Evolutionary conservation across 306 rosid species (phyloP).

Genomic region (Mimosa pudica): DNA sequence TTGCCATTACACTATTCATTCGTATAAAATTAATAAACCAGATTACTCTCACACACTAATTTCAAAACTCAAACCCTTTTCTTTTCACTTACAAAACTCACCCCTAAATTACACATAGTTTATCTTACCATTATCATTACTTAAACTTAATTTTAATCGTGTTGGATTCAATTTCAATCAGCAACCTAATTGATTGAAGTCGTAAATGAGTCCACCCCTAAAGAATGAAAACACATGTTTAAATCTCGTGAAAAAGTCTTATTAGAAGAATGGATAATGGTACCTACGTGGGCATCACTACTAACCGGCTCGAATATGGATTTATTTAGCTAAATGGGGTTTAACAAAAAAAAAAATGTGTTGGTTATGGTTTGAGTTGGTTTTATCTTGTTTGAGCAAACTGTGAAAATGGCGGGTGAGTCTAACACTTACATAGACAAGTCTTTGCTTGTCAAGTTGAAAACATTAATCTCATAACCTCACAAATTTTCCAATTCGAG

Average conservation of each 20-base stretch:
- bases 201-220: no score
- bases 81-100: background rate
- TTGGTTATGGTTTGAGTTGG: background rate
- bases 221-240: no score
- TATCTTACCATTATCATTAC: background rate
- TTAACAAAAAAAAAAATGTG: background rate
- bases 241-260: no score
- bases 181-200: no score
- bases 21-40: background rate
- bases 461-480: background rate
- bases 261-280: no score
- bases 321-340: no score
- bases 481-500: background rate
- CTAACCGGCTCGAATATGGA: no score
- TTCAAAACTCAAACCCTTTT: background rate
- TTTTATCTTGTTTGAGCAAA: conserved; percentile 8
- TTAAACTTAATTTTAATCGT: background rate
- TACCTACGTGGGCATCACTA: no score
- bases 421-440: background rate
- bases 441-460: background rate
- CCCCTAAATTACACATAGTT: background rate
- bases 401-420: background rate
- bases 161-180: background rate
- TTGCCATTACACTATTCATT: no score
- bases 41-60: background rate